Conservation (phyloP, 2,329 filamentous ascomycete genomes). For the Colletotrichum sp. region DNA sequence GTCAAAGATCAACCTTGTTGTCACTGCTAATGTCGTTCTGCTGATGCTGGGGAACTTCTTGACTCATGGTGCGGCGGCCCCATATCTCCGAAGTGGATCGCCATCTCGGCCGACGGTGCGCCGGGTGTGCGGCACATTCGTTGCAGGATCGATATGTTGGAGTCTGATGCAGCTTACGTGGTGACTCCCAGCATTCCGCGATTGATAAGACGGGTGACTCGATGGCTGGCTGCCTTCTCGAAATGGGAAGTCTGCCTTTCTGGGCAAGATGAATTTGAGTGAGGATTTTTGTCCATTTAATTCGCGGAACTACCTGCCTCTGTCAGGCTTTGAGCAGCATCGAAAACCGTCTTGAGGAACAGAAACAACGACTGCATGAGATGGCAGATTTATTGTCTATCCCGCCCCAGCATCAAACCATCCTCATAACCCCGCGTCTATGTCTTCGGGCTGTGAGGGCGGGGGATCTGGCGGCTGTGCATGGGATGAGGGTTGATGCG, state of each 20-base stretch:
- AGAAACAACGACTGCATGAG: too few relatives aligned
- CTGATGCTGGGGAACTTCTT: background rate
- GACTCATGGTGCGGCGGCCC: background rate
- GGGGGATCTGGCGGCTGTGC: background rate
- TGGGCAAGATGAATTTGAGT: fast-evolving
- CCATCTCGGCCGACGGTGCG: background rate
- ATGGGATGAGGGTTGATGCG: background rate
- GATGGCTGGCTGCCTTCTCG: background rate
- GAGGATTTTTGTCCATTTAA: background rate
- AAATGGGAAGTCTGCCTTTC: background rate
- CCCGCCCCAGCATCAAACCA: background rate
- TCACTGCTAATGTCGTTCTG: background rate
- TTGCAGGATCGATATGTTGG: too few relatives aligned
- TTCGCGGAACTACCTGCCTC: fast-evolving
- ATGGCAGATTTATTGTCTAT: background rate
- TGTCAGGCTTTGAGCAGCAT: too few relatives aligned
- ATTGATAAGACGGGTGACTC: background rate
- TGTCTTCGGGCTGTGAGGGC: background rate
- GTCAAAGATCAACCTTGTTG: background rate
- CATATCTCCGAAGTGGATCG: background rate
- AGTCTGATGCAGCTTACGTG: background rate
- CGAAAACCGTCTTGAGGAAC: too few relatives aligned
- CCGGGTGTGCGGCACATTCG: background rate
- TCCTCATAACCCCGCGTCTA: background rate
- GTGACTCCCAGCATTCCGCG: background rate